Conservation (phyloP, 2,329 filamentous ascomycete genomes). For the Chaetomiaceae sp. region DNA sequence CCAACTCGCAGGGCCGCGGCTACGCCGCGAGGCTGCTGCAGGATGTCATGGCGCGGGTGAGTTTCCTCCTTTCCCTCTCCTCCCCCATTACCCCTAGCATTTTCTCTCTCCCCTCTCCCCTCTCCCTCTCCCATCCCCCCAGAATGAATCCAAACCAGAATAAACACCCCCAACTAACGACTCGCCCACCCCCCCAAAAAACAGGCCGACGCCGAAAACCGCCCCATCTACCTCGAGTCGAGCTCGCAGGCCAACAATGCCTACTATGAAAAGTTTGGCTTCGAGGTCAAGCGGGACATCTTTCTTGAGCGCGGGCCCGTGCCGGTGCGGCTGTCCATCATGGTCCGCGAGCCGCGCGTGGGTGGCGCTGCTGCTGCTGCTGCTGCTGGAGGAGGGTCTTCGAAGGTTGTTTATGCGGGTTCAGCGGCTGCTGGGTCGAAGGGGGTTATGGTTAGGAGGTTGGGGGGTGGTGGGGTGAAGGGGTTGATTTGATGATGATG, state of each 20-base stretch:
- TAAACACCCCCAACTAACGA: too few relatives aligned
- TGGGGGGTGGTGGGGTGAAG: neutral
- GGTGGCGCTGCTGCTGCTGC: too few relatives aligned
- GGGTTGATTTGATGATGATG: constrained; percentile 6
- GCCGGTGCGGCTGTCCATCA: constrained; percentile 67
- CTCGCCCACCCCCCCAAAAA: too few relatives aligned
- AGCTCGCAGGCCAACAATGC: constrained; percentile 62
- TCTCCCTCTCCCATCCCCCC: neutral
- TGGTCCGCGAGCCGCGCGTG: constrained; percentile 65
- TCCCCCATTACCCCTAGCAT: neutral
- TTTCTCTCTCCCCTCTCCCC: neutral
- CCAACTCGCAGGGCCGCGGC: constrained; percentile 64
- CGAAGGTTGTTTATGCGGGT: constrained; percentile 6
- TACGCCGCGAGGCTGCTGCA: constrained; percentile 68
- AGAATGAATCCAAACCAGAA: too few relatives aligned
- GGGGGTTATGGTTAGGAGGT: constrained; percentile 6
- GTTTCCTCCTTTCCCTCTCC: constrained; percentile 23
- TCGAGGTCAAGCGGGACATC: constrained; percentile 60
- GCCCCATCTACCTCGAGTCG: constrained; percentile 73
- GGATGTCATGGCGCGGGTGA: constrained; percentile 60
- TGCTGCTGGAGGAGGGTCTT: too few relatives aligned
- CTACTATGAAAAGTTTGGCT: constrained; percentile 74
- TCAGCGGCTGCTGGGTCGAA: constrained; percentile 2
- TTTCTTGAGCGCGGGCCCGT: constrained; percentile 53
- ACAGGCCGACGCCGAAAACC: constrained; percentile 63